Evolutionary conservation across 2,329 filamentous ascomycete genomes (phyloP), one percentile per base, ranked within the genome.

Genomic region (Endoconidiophora polonica): DNA sequence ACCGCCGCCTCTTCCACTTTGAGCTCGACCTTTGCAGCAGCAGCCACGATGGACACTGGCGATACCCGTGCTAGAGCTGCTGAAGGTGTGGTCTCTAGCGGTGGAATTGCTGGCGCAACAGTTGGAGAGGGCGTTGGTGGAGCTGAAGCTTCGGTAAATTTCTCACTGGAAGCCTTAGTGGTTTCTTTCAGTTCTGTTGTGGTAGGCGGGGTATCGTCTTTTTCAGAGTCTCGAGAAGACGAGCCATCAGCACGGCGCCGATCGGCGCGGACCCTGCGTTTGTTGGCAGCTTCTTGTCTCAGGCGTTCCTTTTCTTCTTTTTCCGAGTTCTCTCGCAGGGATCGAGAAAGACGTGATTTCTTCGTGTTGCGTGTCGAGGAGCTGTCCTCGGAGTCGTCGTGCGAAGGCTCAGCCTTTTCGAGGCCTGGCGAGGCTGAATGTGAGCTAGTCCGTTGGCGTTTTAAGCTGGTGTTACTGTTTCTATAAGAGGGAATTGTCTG

Each of bases 381-480:
- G 40, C 81, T 83, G 52, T 91, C 85, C 51, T 86, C 86, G 0
- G 84, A 86, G 40, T 84, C 81, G 50, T 81, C 72, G 14, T 72
- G 70, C 4, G 66, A 66, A 44, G 65, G 68, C 58, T 63, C 65
- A 45, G 66, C 60, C 61, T 68, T 62, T 58, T 79, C 69, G 49
- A 67, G 67, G 49, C 68, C 60, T 54, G 70, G 58, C 1, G 81
- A 78, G 24, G 74, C 73, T 3, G 85, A 86, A 44, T 78, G 79
- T 2, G 87, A 93, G 53, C 73, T 74, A 23, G 88, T 95, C 49
- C 90, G 79, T 62, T 86, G 87, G 56, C 90, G 76, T 67, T 96
- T 96, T 45, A 76, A 66, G 54, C 71, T 76, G 41, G 37, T 40
- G 55, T 80, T 74, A 52, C 76, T 78, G 61, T 81, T 81, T 57